These are phyloP conservation scores for Gaertneriomyces sp. DNA, from an alignment of 192 early-diverging fungal species.

Conservation along the genomic window DNA sequence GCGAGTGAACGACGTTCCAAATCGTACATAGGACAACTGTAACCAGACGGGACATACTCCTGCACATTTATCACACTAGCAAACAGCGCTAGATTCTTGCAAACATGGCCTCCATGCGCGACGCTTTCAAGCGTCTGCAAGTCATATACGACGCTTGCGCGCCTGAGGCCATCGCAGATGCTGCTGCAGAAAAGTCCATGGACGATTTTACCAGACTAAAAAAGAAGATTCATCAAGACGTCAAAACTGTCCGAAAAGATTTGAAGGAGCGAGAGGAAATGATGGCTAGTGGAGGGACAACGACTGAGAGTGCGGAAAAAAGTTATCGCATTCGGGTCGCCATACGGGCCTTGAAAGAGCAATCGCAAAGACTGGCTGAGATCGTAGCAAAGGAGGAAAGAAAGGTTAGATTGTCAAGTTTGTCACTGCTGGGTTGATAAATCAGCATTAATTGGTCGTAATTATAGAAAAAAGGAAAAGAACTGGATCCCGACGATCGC, in stretches of 20 bases:
- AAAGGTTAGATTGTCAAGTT: slow-evolving; percentile 51
- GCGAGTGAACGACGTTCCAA: no score
- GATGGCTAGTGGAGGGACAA: slow-evolving; percentile 40
- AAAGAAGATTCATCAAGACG: slow-evolving; percentile 52
- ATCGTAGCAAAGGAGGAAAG: slow-evolving; percentile 52
- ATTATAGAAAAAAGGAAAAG: slow-evolving; percentile 39
- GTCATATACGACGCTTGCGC: slow-evolving; percentile 56
- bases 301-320: slow-evolving; percentile 57
- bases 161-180: slow-evolving; percentile 44
- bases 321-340: slow-evolving; percentile 55
- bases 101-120: slow-evolving; percentile 44
- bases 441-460: background rate
- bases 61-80: no score
- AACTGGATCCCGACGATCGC: slow-evolving; percentile 34
- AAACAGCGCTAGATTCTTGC: background rate
- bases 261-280: slow-evolving; percentile 53
- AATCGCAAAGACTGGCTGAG: slow-evolving; percentile 34
- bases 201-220: slow-evolving; percentile 56
- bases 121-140: slow-evolving; percentile 56
- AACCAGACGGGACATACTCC: no score
- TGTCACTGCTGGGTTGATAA: background rate
- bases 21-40: no score
- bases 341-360: slow-evolving; percentile 50
- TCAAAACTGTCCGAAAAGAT: slow-evolving; percentile 45
- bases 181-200: slow-evolving; percentile 34